These are phyloP conservation scores for Mucor indicus DNA, from an alignment of 371 early-diverging fungal species.

Conservation along the genomic window DNA sequence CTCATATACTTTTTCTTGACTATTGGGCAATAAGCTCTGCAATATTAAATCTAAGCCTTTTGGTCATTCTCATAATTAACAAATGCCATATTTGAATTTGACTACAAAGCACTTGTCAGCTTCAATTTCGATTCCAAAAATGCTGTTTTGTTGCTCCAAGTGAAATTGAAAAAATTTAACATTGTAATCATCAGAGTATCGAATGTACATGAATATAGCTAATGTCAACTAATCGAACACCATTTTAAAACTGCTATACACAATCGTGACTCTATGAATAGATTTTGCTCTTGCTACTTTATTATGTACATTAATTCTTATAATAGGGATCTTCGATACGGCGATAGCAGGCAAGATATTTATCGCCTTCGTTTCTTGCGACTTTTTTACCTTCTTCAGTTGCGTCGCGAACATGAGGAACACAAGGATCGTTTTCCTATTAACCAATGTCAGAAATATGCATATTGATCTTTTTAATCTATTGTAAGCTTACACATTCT, in stretches of 20 bases:
- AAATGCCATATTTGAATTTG: no score
- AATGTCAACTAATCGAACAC: no score
- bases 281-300: background rate
- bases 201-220: background rate
- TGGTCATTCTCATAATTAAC: no score
- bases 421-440: conserved; percentile 81
- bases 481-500: conserved; percentile 60
- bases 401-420: conserved; percentile 76
- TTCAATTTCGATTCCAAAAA: no score
- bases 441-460: background rate
- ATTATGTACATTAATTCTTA: conserved; percentile 3
- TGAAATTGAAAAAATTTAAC: background rate
- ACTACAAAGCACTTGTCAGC: no score
- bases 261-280: no score
- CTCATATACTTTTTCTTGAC: no score
- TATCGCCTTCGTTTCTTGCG: conserved; percentile 89
- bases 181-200: background rate
- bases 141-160: no score
- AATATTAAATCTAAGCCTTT: background rate
- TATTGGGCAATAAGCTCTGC: background rate
- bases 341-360: conserved; percentile 90
- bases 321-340: conserved; percentile 66
- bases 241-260: no score
- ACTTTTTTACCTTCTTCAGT: conserved; percentile 99
- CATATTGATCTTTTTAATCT: background rate